Evolutionary conservation across 768 basidiomycete species (phyloP).

Genomic region (Lactifluus subvellereus): DNA sequence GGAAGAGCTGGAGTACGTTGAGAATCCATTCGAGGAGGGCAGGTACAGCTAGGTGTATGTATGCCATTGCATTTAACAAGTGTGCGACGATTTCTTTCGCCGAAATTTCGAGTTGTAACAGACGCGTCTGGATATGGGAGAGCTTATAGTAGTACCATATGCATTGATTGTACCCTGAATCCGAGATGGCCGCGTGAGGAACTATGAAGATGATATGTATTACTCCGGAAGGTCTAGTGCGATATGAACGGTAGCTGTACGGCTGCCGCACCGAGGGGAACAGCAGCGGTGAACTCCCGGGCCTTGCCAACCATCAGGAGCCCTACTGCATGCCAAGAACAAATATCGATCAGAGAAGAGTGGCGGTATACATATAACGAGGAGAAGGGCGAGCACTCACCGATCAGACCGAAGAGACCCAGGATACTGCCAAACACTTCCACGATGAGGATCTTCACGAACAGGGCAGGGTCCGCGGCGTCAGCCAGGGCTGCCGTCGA

Average conservation of each 20-base stretch:
- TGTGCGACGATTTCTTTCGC: not conserved
- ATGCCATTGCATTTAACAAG: not conserved
- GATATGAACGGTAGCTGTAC: slow-evolving; percentile 5
- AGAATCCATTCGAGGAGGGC: slow-evolving; percentile 28
- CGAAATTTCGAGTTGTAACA: not conserved
- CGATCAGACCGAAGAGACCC: slow-evolving; percentile 89
- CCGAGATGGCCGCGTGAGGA: not conserved
- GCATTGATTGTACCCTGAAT: not conserved
- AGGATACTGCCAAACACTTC: slow-evolving; percentile 92
- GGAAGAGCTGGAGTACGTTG: slow-evolving; percentile 27
- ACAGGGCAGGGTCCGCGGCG: slow-evolving; percentile 89
- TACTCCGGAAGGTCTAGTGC: not conserved
- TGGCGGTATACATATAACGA: not conserved
- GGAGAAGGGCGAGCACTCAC: slow-evolving; percentile 40
- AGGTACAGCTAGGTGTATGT: slow-evolving; percentile 10
- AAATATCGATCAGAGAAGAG: slow-evolving; percentile 1
- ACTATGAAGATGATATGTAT: not conserved
- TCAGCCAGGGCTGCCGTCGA: slow-evolving; percentile 94
- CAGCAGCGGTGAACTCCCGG: slow-evolving; percentile 47
- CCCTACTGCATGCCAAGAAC: slow-evolving; percentile 48
- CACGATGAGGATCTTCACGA: slow-evolving; percentile 95
- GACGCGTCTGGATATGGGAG: not conserved
- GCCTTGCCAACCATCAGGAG: slow-evolving; percentile 71
- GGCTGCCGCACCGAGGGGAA: slow-evolving; percentile 1
- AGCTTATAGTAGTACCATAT: not conserved